Conservation (phyloP, 345 rosid species). For the Euclidium syriacum region DNA sequence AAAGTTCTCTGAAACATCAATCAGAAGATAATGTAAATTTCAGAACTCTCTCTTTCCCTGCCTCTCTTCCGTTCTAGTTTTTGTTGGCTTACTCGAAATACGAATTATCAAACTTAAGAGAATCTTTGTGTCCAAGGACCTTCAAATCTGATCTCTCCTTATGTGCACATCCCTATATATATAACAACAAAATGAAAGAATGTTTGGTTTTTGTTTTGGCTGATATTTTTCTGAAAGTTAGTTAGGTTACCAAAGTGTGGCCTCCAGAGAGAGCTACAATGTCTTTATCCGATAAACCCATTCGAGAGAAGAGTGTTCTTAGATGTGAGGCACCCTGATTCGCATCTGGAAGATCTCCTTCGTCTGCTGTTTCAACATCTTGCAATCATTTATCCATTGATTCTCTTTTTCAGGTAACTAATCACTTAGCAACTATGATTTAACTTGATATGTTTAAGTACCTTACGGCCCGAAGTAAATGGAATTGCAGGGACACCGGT, state of each 20-base stretch:
- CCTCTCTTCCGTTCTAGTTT: neutral
- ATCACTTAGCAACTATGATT: too few species aligned
- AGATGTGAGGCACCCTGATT: slow-evolving; percentile 51
- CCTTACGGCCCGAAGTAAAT: slow-evolving; percentile 77
- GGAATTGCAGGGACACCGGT: slow-evolving; percentile 69
- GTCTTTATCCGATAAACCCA: slow-evolving; percentile 87
- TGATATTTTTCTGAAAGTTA: too few species aligned
- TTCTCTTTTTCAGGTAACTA: too few species aligned
- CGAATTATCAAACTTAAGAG: slow-evolving; percentile 73
- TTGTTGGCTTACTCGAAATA: slow-evolving; percentile 53
- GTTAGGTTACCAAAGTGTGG: slow-evolving; percentile 68
- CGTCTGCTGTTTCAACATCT: slow-evolving; percentile 61
- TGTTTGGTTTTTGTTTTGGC: too few species aligned
- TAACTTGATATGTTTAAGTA: too few species aligned
- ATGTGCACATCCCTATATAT: slow-evolving; percentile 79
- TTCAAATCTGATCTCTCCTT: slow-evolving; percentile 69
- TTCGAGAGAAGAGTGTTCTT: slow-evolving; percentile 65
- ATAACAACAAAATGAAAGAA: neutral
- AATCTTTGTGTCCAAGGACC: slow-evolving; percentile 89
- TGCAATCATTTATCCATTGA: too few species aligned
- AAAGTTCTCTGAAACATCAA: slow-evolving; percentile 55
- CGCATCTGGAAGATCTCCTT: slow-evolving; percentile 81
- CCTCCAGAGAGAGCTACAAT: slow-evolving; percentile 92
- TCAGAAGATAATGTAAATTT: slow-evolving; percentile 7
- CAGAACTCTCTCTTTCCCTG: neutral